phyloP scores from a whole-genome alignment of 371 early-diverging fungal genomes.

The Blyttiomyces sp. region DNA sequence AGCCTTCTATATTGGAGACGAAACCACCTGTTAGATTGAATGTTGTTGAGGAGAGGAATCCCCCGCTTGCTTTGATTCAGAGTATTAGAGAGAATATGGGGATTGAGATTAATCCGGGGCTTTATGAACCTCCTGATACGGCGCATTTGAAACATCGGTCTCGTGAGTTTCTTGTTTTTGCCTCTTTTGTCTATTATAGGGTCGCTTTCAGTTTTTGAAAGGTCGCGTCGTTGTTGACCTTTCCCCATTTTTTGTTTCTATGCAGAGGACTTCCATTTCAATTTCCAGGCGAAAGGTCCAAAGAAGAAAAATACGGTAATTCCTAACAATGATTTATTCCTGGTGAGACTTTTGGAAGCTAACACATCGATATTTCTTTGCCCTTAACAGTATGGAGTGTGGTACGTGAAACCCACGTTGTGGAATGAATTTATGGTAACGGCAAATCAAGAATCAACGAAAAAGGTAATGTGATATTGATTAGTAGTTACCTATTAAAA shows the following conservation, averaged over 20 bases:
- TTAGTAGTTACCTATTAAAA: background rate
- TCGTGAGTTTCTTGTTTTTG: background rate
- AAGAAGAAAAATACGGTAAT: background rate
- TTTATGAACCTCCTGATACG: background rate
- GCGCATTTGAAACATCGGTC: background rate
- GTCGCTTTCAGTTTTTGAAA: background rate
- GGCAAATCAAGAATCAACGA: background rate
- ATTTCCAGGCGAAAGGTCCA: background rate
- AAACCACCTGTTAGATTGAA: constrained; percentile 34
- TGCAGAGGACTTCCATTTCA: background rate
- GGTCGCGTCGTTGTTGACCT: background rate
- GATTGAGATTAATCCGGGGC: constrained; percentile 3
- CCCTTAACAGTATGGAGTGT: constrained; percentile 31
- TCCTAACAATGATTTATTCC: too few relatives aligned
- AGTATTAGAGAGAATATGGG: constrained; percentile 23
- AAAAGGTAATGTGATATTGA: background rate
- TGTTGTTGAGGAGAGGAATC: constrained; percentile 33
- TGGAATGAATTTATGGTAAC: constrained; percentile 30
- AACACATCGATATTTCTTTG: too few relatives aligned
- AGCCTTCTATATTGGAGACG: constrained; percentile 36
- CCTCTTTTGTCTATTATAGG: background rate
- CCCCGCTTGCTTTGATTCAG: constrained; percentile 20
- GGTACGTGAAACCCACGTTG: constrained; percentile 28
- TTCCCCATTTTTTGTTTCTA: background rate
- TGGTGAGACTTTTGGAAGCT: too few relatives aligned